Conservation (phyloP, 192 early-diverging fungal genomes). For the Coemansia reversa region DNA sequence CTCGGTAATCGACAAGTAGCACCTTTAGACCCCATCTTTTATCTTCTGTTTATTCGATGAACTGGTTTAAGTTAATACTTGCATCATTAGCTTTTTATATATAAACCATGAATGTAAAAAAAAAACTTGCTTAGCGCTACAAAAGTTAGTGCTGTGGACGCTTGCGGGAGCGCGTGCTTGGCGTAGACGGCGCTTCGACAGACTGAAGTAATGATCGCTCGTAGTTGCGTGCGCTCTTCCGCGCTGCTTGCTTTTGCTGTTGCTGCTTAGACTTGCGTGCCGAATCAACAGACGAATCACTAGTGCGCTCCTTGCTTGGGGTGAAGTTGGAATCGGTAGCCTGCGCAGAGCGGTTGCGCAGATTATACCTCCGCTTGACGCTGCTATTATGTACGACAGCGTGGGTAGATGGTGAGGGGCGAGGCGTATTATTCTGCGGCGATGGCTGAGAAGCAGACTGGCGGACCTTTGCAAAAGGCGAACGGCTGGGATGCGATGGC, state of each 20-base stretch:
- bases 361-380: conserved; percentile 27
- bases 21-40: not conserved
- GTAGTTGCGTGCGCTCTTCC: conserved; percentile 25
- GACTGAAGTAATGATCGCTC: conserved; percentile 22
- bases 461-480: conserved; percentile 26
- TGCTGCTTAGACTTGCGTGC: conserved; percentile 5
- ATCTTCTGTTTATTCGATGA: conserved; percentile 4
- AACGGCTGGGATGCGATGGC: conserved; percentile 8
- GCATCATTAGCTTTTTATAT: conserved; percentile 13
- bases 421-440: not conserved
- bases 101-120: not conserved
- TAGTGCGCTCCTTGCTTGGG: not conserved
- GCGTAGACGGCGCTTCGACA: conserved; percentile 5
- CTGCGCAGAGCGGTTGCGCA: conserved; percentile 22
- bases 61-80: not conserved
- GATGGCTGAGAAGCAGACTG: not conserved
- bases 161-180: conserved; percentile 27
- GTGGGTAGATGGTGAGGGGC: not conserved
- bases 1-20: conserved; percentile 53
- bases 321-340: not conserved
- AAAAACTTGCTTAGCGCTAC: not conserved
- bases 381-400: not conserved
- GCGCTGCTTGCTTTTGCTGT: not conserved
- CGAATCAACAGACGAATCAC: not conserved
- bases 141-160: conserved; percentile 5